phyloP scores from a whole-genome alignment of 345 rosid genomes.

The Boechera stricta region DNA sequence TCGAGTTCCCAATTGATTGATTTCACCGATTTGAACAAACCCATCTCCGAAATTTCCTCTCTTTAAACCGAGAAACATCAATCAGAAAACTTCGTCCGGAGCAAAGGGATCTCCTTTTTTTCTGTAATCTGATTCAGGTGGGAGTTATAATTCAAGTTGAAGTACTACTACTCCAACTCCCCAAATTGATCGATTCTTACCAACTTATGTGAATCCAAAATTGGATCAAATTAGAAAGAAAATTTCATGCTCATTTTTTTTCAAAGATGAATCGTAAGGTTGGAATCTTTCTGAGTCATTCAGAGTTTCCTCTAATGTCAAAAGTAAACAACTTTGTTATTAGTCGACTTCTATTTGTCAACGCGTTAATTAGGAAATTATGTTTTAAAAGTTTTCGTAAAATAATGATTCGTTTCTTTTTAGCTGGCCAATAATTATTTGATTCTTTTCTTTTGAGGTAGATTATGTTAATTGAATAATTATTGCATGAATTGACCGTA shows the following conservation, averaged over 20 bases:
- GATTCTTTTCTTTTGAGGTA: background rate
- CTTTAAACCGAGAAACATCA: conserved; percentile 35
- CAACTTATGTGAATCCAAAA: conserved; percentile 14
- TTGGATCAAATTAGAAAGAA: background rate
- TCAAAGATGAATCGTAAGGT: conserved; percentile 2
- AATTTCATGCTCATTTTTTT: background rate
- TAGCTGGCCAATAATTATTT: background rate
- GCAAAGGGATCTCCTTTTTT: conserved; percentile 21
- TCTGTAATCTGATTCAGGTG: background rate
- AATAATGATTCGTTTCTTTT: background rate
- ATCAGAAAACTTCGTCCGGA: background rate
- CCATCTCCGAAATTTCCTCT: conserved; percentile 51
- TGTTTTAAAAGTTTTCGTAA: background rate
- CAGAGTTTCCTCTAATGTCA: conserved; percentile 2
- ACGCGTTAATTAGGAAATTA: background rate
- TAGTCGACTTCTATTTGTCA: background rate
- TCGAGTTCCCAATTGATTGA: conserved; percentile 73
- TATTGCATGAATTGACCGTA: conserved; percentile 14
- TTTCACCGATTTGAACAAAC: conserved; percentile 49
- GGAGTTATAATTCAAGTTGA: background rate
- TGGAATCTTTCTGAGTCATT: background rate
- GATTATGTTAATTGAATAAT: background rate
- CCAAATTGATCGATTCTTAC: conserved; percentile 25
- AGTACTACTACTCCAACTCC: background rate
- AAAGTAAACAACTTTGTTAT: too few relatives aligned